Evolutionary conservation across 1,284 basidiomycete genomes (phyloP), one percentile per base, ranked within the genome.

Genomic region (Taiwanofungus camphoratus): DNA sequence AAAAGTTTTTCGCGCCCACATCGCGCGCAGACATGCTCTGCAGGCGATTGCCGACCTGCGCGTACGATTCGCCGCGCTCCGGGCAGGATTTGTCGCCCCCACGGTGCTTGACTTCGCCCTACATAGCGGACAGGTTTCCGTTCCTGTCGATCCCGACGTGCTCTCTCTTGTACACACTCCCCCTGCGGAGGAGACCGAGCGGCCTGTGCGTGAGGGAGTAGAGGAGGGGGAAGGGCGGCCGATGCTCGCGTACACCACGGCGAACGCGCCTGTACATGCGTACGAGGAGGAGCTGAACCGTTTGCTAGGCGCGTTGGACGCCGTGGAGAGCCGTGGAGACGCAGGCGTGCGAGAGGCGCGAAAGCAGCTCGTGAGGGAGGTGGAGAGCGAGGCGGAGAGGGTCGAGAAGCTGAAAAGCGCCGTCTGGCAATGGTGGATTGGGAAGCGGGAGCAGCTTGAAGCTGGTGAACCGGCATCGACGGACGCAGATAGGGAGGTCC

Each of bases 221-320:
- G 9, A 9, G 31, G 31, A 33, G 31, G 31, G 18, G 15, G 31
- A 33, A 9, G 31, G 31, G 1, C 31, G 15, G 7, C 53, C 54
- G 11, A 37, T 48, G 27, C 56, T 65, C 20, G 55, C 62, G 15
- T 77, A 69, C 62, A 69, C 70, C 30, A 37, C 66, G n/a, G 54
- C 52, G 48, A 79, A 78, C 61, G 63, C 63, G 5, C 63, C 71
- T 0, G 61, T 78, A 34, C 75, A 74, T 52, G 63, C 63, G 5
- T 72, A 76, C 56, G 70, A 76, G 46, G 63, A 77, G 42, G 65
- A 69, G 16, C 67, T 88, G 41, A 74, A 76, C 40, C 74, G 74
- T 41, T 61, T 89, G 9, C 65, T 89, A 23, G 71, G 78, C 34
- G 67, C 70, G 45, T 70, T 87, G 4, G 87, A 90, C 52, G 76